These are phyloP conservation scores for Mitragyna speciosa DNA, from an alignment of 257 asterid genomes.

Conservation along the genomic window DNA sequence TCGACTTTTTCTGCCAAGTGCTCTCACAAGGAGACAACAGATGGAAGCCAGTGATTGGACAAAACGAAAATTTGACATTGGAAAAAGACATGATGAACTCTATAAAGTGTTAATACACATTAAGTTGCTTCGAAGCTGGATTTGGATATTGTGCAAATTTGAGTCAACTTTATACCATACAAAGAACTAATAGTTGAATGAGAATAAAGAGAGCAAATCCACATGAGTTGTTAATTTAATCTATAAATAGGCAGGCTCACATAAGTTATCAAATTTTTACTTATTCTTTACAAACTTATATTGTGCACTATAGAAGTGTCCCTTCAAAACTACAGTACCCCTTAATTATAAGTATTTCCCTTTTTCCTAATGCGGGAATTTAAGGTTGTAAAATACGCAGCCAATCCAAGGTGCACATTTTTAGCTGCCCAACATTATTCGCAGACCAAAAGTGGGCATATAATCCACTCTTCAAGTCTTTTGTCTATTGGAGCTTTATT, in stretches of 20 bases:
- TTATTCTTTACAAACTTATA: too few relatives aligned
- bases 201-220: too few relatives aligned
- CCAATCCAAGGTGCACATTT: background rate
- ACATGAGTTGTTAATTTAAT: too few relatives aligned
- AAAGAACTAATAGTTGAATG: too few relatives aligned
- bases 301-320: too few relatives aligned
- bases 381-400: constrained; percentile 4
- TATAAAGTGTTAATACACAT: background rate
- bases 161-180: too few relatives aligned
- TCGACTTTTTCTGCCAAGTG: background rate
- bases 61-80: background rate
- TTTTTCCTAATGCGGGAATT: constrained; percentile 10
- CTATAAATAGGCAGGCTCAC: too few relatives aligned
- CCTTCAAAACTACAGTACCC: too few relatives aligned
- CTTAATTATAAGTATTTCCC: background rate
- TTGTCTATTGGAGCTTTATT: background rate
- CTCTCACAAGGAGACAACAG: background rate
- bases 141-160: too few relatives aligned
- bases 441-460: background rate
- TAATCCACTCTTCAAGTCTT: background rate
- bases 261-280: too few relatives aligned
- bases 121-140: background rate
- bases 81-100: background rate
- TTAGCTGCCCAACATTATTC: background rate
- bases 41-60: background rate